Evolutionary conservation across 2,329 filamentous ascomycete species (phyloP), one percentile per base, ranked within the genome.

Genomic region (Ceratocystis ficicola): DNA sequence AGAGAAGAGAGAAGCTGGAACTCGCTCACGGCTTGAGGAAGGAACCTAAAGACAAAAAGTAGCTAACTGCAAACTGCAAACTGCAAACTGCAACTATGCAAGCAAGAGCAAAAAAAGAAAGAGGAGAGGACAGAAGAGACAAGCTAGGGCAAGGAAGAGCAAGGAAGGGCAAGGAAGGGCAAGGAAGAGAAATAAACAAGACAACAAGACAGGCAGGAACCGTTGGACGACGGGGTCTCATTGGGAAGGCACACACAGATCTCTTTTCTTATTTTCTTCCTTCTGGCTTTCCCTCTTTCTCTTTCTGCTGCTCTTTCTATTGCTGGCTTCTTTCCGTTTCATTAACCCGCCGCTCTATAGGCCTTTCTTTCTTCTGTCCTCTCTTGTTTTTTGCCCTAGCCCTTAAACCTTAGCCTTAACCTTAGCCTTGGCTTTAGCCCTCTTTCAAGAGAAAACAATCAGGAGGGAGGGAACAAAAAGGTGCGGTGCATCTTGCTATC

Each of bases 111-210:
- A 41, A 46, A 44, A 60, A 8, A 30, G 4, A 50, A 50, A n/a
- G 22, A 61, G 15, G 36, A 22, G 12, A 41, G 15, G 44, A 17
- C 15, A 44, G n/a, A 44, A 15, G 32, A 44, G 44, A 65, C 20
- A 28, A 46, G 50, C 48, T 65, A 41, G 63, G 50, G 12, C 36
- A 41, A 41, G 36, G 36, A 41, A 41, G 46, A 36, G 59, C 36
- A 41, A 41, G 36, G 36, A 41, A 36, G 46, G n/a, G 59, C 12
- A 41, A 4, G 44, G n/a, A n/a, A n/a, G n/a, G n/a, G n/a, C n/a
- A n/a, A n/a, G n/a, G 20, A 36, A 59, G n/a, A 64, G 36, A 25
- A 22, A 64, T 22, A 30, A 44, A 60, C 50, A 50, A 66, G 44
- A 62, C 64, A 50, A 50, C 48, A 50, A 50, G 48, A 41, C 50